phyloP scores from a whole-genome alignment of 495 filamentous ascomycete species.

The Penicilliopsis zonata region DNA sequence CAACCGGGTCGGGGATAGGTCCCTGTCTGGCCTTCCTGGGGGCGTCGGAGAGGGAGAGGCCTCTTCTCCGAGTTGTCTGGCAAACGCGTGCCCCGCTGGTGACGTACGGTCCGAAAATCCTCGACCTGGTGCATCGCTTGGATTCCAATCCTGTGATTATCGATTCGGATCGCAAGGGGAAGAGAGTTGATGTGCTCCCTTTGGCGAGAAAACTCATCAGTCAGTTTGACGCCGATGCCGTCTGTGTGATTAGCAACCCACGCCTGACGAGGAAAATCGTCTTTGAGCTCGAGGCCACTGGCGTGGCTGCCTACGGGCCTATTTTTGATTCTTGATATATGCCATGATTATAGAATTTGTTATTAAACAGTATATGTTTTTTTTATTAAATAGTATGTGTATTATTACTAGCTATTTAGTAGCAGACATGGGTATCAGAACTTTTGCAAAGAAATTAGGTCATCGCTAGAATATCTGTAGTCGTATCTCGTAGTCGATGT shows the following conservation, averaged over 20 bases:
- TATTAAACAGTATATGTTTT: no score
- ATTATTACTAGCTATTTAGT: background rate
- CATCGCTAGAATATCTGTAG: no score
- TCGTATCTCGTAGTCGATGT: no score
- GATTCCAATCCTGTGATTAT: constrained; percentile 43
- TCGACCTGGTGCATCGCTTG: constrained; percentile 35
- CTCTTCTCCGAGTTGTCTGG: constrained; percentile 47
- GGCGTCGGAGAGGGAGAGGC: constrained; percentile 32
- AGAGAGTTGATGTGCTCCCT: constrained; percentile 42
- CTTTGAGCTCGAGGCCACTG: constrained; percentile 57
- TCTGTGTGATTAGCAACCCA: constrained; percentile 68
- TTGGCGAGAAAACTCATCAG: constrained; percentile 44
- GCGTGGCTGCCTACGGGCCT: constrained; percentile 62
- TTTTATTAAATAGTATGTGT: background rate
- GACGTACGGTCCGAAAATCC: constrained; percentile 41
- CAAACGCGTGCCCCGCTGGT: constrained; percentile 38
- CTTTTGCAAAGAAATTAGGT: no score
- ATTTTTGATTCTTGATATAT: constrained; percentile 78
- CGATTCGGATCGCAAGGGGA: constrained; percentile 36
- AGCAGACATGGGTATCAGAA: no score
- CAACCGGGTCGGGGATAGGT: constrained; percentile 75
- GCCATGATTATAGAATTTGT: no score
- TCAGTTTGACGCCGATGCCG: constrained; percentile 55
- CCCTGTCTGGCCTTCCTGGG: constrained; percentile 41
- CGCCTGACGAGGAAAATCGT: constrained; percentile 59